Percentiles rank a stretch among this genome's conserved stretches.
Evolutionary conservation across 441 rosid genomes (phyloP).

Genomic region (Syzygium malaccense): DNA sequence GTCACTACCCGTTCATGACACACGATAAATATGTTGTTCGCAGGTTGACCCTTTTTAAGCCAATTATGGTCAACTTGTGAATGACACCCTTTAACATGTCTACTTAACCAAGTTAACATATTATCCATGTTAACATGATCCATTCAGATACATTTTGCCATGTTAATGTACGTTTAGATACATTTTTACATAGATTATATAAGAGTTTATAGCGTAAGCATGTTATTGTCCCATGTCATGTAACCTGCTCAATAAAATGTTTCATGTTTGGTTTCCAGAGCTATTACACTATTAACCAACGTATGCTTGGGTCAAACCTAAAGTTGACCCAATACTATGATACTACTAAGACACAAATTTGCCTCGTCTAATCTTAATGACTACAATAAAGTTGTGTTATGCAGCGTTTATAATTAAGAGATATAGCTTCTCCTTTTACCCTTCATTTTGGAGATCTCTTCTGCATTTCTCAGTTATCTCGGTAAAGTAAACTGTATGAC

Average conservation of each 20-base stretch:
- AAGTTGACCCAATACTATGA: not conserved
- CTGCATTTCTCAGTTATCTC: not conserved
- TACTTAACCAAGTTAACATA: not conserved
- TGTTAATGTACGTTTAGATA: not conserved
- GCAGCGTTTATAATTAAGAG: not conserved
- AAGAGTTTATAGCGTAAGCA: not conserved
- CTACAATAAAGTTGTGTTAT: not conserved
- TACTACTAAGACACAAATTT: not conserved
- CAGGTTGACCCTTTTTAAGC: not conserved
- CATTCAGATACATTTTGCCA: not conserved
- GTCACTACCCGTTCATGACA: not conserved
- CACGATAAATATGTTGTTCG: not conserved
- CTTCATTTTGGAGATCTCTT: not conserved
- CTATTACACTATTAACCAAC: fast-evolving
- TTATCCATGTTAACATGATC: not conserved
- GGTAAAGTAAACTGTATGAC: not conserved
- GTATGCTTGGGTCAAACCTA: not conserved
- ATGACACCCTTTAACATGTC: not conserved
- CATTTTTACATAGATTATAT: not conserved
- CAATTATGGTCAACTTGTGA: not conserved
- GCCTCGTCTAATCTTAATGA: not conserved
- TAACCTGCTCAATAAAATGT: not conserved
- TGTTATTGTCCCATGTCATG: not conserved
- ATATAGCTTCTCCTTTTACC: not conserved
- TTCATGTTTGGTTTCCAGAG: not conserved